phyloP scores from a whole-genome alignment of 2,329 filamentous ascomycete species.

The Pestalotiopsis sp. region DNA sequence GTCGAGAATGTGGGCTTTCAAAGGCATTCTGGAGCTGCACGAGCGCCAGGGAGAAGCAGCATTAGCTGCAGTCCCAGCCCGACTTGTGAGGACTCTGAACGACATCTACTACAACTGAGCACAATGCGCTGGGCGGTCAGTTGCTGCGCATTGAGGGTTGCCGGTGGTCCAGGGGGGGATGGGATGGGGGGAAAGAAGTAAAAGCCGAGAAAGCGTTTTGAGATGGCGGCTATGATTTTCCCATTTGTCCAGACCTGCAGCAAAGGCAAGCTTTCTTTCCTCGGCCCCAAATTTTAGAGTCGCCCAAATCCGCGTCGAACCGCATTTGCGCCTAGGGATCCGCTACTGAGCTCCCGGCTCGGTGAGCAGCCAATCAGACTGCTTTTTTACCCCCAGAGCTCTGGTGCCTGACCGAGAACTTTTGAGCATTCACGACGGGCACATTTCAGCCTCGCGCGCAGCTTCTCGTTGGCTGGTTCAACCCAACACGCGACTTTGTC shows the following conservation, averaged over 20 bases:
- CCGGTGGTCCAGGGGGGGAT: conserved; percentile 4
- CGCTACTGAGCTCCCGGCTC: conserved; percentile 2
- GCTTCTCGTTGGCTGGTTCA: neutral
- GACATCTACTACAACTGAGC: conserved; percentile 54
- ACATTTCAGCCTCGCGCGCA: conserved; percentile 16
- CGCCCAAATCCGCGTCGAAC: conserved; percentile 4
- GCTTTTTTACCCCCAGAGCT: neutral
- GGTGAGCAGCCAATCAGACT: conserved; percentile 14
- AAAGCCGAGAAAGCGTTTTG: neutral
- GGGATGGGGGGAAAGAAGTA: conserved; percentile 9
- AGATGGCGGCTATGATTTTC: conserved; percentile 13
- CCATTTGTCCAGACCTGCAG: neutral
- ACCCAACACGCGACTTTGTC: conserved; percentile 1
- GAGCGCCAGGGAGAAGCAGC: conserved; percentile 43
- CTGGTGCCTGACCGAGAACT: conserved; percentile 14
- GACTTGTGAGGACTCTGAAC: conserved; percentile 53
- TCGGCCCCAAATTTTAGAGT: conserved; percentile 18
- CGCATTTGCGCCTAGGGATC: neutral
- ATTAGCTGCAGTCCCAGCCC: conserved; percentile 55
- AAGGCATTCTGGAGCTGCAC: conserved; percentile 67
- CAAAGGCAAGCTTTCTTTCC: conserved; percentile 1
- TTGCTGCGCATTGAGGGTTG: conserved; percentile 35
- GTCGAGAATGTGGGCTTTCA: conserved; percentile 74
- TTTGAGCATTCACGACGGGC: conserved; percentile 11
- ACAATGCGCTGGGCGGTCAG: conserved; percentile 35